phyloP scores from a whole-genome alignment of 768 basidiomycete genomes.

The Neoboletus subvelutipes region DNA sequence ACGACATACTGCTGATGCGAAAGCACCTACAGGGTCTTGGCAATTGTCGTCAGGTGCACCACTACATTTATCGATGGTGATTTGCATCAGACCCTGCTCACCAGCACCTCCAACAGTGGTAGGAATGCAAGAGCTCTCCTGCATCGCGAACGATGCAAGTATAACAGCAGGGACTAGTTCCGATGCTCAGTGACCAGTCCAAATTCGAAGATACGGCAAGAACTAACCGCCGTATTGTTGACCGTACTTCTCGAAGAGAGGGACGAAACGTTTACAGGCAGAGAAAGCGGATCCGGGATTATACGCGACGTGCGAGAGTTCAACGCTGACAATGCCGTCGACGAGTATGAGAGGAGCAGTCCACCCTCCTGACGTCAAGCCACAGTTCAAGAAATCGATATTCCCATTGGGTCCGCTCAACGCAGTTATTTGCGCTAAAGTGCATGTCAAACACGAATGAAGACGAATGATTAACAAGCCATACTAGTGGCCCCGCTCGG shows the following conservation, averaged over 20 bases:
- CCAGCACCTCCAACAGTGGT: conserved; percentile 67
- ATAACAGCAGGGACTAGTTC: conserved; percentile 66
- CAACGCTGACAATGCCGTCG: conserved; percentile 46
- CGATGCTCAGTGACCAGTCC: neutral
- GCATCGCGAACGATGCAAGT: conserved; percentile 85
- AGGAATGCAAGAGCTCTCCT: conserved; percentile 77
- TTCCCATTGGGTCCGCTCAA: conserved; percentile 67
- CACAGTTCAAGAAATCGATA: conserved; percentile 79
- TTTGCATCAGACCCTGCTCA: conserved; percentile 87
- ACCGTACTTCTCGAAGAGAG: conserved; percentile 60
- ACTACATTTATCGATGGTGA: conserved; percentile 74
- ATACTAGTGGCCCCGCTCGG: conserved; percentile 44
- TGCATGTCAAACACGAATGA: conserved; percentile 3
- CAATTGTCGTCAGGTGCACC: conserved; percentile 48
- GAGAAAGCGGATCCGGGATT: conserved; percentile 53
- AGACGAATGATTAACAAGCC: conserved; percentile 30
- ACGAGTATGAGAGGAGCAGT: conserved; percentile 62
- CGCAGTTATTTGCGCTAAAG: conserved; percentile 46
- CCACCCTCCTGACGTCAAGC: conserved; percentile 65
- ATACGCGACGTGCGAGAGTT: conserved; percentile 50
- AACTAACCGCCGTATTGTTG: conserved; percentile 40
- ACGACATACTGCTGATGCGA: neutral
- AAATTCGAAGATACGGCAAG: neutral
- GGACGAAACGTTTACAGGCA: conserved; percentile 51
- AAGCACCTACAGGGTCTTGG: conserved; percentile 36